Evolutionary conservation across 306 rosid species (phyloP), one percentile per base, ranked within the genome.

Genomic region (Arachis stenosperma): DNA sequence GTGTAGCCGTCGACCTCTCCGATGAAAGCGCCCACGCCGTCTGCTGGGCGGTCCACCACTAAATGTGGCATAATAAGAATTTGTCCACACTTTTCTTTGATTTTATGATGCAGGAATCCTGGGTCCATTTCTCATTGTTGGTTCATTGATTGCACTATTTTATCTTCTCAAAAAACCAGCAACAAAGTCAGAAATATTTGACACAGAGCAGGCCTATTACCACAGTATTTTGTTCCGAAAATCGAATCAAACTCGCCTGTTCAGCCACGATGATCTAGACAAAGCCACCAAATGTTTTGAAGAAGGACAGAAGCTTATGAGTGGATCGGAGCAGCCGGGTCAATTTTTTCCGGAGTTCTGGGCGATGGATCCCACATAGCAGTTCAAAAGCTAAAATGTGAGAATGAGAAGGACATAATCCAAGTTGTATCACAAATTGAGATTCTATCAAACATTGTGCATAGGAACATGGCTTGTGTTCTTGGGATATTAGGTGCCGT

Each of bases 301-400:
- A 61, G 90, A 84, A 27, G 79, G 27, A 62, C 77, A 66, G 51
- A 88, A 87, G 73, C 90, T 94, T 41, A 86, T 72, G 73, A 83
- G 85, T 9, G 17, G 17, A 17, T 17, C 17, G 76, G 84, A 36
- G 57, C 62, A 5, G 82, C 88, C 7, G 92, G 97, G 5, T 14
- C 85, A 64, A 85, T 94, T 41, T 91, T 75, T 22, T 74, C 91
- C 0, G 97, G 97, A 29, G 83, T 88, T 58, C 85, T 91, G 2
- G 85, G 85, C 1, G 96, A 89, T 43, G 97, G 96, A 70, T 88
- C 89, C 5, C 92, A 79, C 67, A 50, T 92, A 65, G 97, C 93
- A 17, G 88, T 94, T 40, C 97, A 91, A 78, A 86, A 82, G 70
- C 66, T 88, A 63, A 83, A 75, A 59, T 91, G 90, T 67, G 92